Evolutionary conservation across 345 rosid genomes (phyloP).

Genomic region (Gossypium australe): DNA sequence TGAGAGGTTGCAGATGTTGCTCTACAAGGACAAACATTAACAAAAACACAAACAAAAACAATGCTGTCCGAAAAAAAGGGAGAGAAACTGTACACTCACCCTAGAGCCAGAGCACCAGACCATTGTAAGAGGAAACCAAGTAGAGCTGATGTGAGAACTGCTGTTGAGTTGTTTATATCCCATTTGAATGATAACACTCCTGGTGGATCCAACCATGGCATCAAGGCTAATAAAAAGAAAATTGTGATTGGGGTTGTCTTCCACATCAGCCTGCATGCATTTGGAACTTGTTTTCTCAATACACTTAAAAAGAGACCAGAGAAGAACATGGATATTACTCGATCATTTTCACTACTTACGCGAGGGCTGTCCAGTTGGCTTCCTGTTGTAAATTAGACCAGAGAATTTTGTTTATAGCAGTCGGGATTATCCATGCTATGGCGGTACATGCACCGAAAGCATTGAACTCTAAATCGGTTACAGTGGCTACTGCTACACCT

Average conservation of each 20-base stretch:
- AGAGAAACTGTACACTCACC: slow-evolving; percentile 35
- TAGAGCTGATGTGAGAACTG: slow-evolving; percentile 67
- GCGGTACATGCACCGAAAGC: slow-evolving; percentile 76
- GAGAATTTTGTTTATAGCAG: slow-evolving; percentile 78
- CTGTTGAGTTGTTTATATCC: slow-evolving; percentile 60
- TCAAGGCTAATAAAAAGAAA: slow-evolving; percentile 69
- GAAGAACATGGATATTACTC: neutral
- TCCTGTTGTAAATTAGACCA: slow-evolving; percentile 94
- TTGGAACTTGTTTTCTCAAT: neutral
- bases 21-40: slow-evolving; percentile 27
- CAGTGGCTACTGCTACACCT: slow-evolving; percentile 89
- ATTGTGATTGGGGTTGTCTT: slow-evolving; percentile 86
- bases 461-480: slow-evolving; percentile 82
- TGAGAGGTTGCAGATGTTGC: slow-evolving; percentile 97
- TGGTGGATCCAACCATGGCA: slow-evolving; percentile 98
- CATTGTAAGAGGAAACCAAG: slow-evolving; percentile 92
- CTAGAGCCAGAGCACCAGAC: slow-evolving; percentile 96
- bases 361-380: slow-evolving; percentile 91
- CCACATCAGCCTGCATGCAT: slow-evolving; percentile 82
- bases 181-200: slow-evolving; percentile 71
- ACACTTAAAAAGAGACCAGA: neutral
- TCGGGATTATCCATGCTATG: slow-evolving; percentile 83
- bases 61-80: neutral
- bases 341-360: slow-evolving; percentile 35
- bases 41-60: neutral